phyloP scores from a whole-genome alignment of 495 filamentous ascomycete species.

The Lentithecium fluviatile region DNA sequence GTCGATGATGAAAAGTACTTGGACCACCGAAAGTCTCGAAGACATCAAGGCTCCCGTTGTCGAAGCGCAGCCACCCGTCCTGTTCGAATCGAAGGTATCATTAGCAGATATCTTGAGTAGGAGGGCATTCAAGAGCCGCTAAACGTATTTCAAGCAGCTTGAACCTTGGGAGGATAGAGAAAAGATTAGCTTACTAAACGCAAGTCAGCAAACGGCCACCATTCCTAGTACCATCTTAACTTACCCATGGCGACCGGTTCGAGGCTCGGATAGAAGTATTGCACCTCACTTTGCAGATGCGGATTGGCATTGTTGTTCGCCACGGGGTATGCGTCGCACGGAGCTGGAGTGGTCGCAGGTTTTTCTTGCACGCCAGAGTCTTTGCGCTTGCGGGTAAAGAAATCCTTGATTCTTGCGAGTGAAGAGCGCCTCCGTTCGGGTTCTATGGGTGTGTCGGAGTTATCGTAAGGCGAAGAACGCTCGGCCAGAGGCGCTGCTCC shows the following conservation, averaged over 20 bases:
- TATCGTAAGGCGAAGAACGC: neutral
- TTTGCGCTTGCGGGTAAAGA: slow-evolving; percentile 2
- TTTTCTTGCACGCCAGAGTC: slow-evolving; percentile 1
- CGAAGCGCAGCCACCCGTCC: slow-evolving; percentile 8
- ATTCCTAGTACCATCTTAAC: too few relatives aligned
- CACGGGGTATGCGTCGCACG: neutral
- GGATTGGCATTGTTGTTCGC: neutral
- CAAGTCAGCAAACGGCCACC: too few relatives aligned
- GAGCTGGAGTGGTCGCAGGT: neutral
- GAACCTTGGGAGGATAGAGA: too few relatives aligned
- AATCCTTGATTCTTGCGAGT: neutral
- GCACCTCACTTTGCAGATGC: neutral
- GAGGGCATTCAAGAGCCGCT: too few relatives aligned
- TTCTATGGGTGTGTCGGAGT: neutral
- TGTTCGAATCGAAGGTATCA: neutral
- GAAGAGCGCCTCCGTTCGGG: neutral
- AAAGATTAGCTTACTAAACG: too few relatives aligned
- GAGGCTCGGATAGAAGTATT: neutral
- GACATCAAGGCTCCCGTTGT: slow-evolving; percentile 3
- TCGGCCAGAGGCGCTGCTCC: neutral
- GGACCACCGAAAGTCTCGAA: neutral
- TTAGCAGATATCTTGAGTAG: too few relatives aligned
- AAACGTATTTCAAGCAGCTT: too few relatives aligned
- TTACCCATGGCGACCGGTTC: neutral
- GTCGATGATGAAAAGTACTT: neutral